These are phyloP conservation scores for Amaranthus hypochondriacus DNA, from an alignment of 148 eudicot genomes.

Conservation along the genomic window DNA sequence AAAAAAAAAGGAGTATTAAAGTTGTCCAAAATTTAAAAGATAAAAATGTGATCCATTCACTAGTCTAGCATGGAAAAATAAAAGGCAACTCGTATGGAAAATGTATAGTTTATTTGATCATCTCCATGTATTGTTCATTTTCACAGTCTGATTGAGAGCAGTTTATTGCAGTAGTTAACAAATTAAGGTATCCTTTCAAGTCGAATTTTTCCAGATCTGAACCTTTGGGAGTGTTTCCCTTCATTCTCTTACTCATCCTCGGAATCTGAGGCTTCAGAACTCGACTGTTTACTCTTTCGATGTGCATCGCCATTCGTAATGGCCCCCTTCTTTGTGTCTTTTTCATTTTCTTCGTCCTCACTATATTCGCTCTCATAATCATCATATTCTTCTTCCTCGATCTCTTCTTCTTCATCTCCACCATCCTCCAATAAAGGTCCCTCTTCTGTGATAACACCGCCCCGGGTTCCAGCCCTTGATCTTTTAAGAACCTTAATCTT, in stretches of 20 bases:
- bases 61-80: not conserved
- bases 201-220: no score
- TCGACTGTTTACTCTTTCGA: slow-evolving; percentile 28
- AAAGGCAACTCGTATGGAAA: slow-evolving; percentile 11
- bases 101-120: slow-evolving; percentile 13
- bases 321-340: slow-evolving; percentile 39
- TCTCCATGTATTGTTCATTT: slow-evolving; percentile 1
- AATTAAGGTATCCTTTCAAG: not conserved
- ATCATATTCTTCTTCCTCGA: slow-evolving; percentile 70
- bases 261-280: slow-evolving; percentile 51
- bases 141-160: slow-evolving; percentile 6
- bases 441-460: slow-evolving; percentile 45
- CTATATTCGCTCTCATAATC: slow-evolving; percentile 92
- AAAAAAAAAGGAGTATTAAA: no score
- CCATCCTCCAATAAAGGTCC: slow-evolving; percentile 52
- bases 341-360: slow-evolving; percentile 69
- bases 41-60: no score
- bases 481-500: slow-evolving; percentile 66
- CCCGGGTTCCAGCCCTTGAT: slow-evolving; percentile 73
- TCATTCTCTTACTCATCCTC: slow-evolving; percentile 62
- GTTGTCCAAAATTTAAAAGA: no score
- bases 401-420: slow-evolving; percentile 65
- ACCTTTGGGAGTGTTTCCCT: slow-evolving; percentile 13
- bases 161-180: slow-evolving; percentile 21
- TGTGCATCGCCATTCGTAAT: slow-evolving; percentile 31